phyloP scores from a whole-genome alignment of 768 basidiomycete species.

The Phlebiopsis gigantea region DNA sequence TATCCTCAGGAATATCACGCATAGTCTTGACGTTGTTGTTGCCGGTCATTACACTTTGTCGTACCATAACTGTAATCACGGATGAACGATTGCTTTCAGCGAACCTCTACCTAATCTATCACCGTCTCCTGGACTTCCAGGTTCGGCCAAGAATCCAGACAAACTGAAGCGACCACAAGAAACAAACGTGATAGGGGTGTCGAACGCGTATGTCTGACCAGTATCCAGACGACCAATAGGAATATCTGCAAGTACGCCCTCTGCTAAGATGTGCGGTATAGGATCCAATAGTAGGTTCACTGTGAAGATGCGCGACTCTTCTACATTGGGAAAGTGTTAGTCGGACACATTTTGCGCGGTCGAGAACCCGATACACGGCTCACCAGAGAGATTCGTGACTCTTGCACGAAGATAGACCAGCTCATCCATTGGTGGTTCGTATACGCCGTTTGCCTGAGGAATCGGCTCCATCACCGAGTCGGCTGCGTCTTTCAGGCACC shows the following conservation, averaged over 20 bases:
- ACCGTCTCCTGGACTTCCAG: conserved; percentile 21
- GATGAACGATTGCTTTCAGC: conserved; percentile 20
- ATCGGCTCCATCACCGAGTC: conserved; percentile 18
- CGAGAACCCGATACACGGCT: no score
- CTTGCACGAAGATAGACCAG: conserved; percentile 55
- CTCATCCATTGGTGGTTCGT: conserved; percentile 48
- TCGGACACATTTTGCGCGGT: no score
- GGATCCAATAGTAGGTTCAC: conserved; percentile 54
- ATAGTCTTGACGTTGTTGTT: neutral
- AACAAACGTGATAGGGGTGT: conserved; percentile 67
- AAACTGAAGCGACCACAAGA: conserved; percentile 60
- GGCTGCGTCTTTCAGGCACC: conserved; percentile 23
- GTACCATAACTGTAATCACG: neutral
- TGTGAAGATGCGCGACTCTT: conserved; percentile 27
- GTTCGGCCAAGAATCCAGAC: conserved; percentile 25
- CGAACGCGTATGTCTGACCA: conserved; percentile 46
- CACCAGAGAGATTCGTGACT: conserved; percentile 66
- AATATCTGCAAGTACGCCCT: conserved; percentile 60
- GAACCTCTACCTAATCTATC: conserved; percentile 32
- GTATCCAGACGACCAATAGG: conserved; percentile 56
- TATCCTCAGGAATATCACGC: no score
- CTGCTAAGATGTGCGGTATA: conserved; percentile 58
- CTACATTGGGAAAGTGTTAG: conserved; percentile 1
- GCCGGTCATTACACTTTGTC: neutral
- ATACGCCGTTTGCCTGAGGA: conserved; percentile 35